Base-by-base conservation (phyloP, 768 basidiomycete species). In the Trametes punicea region DNA sequence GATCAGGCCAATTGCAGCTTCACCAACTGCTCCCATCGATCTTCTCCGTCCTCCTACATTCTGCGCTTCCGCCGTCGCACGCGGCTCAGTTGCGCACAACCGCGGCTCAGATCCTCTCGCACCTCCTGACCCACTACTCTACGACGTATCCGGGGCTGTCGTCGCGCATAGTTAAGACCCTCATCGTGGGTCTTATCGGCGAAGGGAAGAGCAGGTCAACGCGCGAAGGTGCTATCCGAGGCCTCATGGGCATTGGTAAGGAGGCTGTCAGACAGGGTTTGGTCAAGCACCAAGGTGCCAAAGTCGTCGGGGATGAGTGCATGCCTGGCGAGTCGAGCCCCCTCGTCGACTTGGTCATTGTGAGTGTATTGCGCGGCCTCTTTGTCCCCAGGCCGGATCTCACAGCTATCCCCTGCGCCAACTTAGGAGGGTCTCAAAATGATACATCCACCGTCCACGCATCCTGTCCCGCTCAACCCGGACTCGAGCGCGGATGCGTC, bases 1-100 rank as follows among this genome's bases (percentile, higher is more conserved):
- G 13, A 47, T 11, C 13, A 9, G 10, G 13, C 9, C 18, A n/a
- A 23, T 26, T n/a, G 31, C 61, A 98, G 94, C 80, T 98, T 4
- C 97, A 98, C 66, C 96, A 98, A 87, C 79, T 98, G 15, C 81
- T 98, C 0, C 95, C 95, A 2, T 88, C 95, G 0, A 82, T 98
- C 49, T 82, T 99, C 29, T 97, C 96, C 5, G 88, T 88, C 54
- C 82, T 99, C 44, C 79, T 99, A 7, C 91, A 96, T 59, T 88
- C 92, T 1, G 81, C 88, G 16, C 82, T 98, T 3, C 92, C 92
- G 0, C 78, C 81, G 33, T 75, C 81, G 6, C 81, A 89, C 53
- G 79, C 87, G 16, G 84, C 79, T 2, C 82, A 84, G 38, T 78
- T 97, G 30, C 88, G 96, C 33, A 87, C 83, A 3, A 79, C 83